Percentiles rank a stretch among this genome's conserved stretches.
These are phyloP conservation scores for Diospyros kaki DNA, from an alignment of 148 eudicot genomes.

Conservation along the genomic window DNA sequence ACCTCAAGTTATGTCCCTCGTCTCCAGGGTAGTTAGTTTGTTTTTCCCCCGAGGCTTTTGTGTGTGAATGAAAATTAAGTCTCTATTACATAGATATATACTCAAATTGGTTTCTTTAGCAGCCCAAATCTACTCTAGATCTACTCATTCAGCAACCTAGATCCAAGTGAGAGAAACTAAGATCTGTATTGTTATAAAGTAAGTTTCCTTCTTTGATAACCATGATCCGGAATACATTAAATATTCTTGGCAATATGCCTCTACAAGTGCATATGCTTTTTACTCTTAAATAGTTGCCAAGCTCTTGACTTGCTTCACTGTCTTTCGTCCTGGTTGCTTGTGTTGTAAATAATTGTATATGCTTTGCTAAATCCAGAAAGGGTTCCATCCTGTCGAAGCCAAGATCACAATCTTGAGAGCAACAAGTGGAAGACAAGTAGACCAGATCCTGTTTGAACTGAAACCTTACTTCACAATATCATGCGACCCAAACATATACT, in stretches of 20 bases:
- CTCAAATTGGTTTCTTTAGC: too few relatives aligned
- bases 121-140: too few relatives aligned
- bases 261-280: conserved; percentile 78
- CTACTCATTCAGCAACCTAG: too few relatives aligned
- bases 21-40: too few relatives aligned
- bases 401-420: conserved; percentile 40
- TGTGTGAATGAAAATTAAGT: too few relatives aligned
- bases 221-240: conserved; percentile 55
- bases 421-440: conserved; percentile 69
- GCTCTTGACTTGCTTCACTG: conserved; percentile 71
- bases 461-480: conserved; percentile 68
- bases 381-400: conserved; percentile 85
- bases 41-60: too few relatives aligned
- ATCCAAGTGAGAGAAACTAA: too few relatives aligned
- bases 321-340: conserved; percentile 46
- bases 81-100: too few relatives aligned
- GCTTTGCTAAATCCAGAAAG: conserved; percentile 65
- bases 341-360: conserved; percentile 53
- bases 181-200: too few relatives aligned
- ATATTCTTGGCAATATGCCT: conserved; percentile 79
- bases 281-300: conserved; percentile 84
- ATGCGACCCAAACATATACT: conserved; percentile 39
- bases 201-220: conserved; percentile 51
- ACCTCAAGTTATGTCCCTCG: too few relatives aligned
- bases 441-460: conserved; percentile 82